A percentile compares a stretch with the other conserved stretches of the same genome.
These are phyloP conservation scores for Penicillium sp. DNA, from an alignment of 2,329 filamentous ascomycete genomes.

Conservation along the genomic window DNA sequence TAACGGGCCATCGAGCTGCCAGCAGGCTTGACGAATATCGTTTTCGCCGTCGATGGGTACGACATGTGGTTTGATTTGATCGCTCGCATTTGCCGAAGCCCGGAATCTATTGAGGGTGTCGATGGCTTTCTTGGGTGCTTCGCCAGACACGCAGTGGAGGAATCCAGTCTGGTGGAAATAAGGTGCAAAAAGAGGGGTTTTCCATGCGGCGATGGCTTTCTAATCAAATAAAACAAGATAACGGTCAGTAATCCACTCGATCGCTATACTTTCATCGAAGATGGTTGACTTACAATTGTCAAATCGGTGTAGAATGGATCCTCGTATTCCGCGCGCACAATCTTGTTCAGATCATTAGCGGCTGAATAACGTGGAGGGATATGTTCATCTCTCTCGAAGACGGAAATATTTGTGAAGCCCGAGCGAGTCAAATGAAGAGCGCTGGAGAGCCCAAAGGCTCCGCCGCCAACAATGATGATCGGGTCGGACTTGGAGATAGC, in stretches of 20 bases:
- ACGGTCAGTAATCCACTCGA: neutral
- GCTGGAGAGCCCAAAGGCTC: conserved; percentile 54
- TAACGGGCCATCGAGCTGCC: conserved; percentile 53
- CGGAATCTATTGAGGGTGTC: conserved; percentile 47
- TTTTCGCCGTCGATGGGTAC: conserved; percentile 36
- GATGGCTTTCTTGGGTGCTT: conserved; percentile 51
- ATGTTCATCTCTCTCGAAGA: conserved; percentile 47
- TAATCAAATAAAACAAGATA: conserved; percentile 13
- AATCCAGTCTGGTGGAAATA: conserved; percentile 55
- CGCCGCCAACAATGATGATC: conserved; percentile 45
- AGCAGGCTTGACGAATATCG: conserved; percentile 47
- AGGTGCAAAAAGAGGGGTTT: conserved; percentile 54
- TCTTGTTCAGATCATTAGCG: conserved; percentile 63
- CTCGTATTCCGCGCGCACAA: conserved; percentile 60
- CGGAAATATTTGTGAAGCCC: conserved; percentile 50
- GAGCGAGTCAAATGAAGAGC: conserved; percentile 48
- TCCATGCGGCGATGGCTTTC: conserved; percentile 57
- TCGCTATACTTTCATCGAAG: neutral
- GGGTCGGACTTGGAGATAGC: conserved; percentile 23
- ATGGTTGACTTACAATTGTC: conserved; percentile 45
- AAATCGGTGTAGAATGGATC: conserved; percentile 58
- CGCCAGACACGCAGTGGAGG: conserved; percentile 52
- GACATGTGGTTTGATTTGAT: conserved; percentile 44
- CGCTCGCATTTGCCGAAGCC: conserved; percentile 38
- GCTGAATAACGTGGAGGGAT: conserved; percentile 55